phyloP scores from a whole-genome alignment of 768 basidiomycete genomes.

The Suillus tomentosus region DNA sequence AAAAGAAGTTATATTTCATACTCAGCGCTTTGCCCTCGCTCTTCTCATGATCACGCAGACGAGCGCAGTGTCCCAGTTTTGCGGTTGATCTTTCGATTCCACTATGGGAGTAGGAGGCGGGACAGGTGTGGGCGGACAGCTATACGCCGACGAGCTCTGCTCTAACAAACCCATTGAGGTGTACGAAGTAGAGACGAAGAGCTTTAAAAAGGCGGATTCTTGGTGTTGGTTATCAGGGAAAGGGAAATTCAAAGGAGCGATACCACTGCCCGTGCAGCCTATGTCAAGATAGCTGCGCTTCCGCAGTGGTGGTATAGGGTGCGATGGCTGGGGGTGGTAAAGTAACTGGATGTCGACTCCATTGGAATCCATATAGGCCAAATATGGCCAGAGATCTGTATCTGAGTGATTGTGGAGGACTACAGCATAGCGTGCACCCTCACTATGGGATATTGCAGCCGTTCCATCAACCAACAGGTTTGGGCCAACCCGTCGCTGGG shows the following conservation, averaged over 20 bases:
- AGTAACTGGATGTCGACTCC: constrained; percentile 55
- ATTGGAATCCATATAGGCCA: constrained; percentile 61
- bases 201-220: constrained; percentile 55
- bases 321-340: constrained; percentile 49
- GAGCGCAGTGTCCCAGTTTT: constrained; percentile 34
- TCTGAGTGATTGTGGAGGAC: constrained; percentile 52
- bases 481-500: constrained; percentile 43
- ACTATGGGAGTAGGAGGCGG: constrained; percentile 10
- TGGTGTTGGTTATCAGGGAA: constrained; percentile 38
- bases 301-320: constrained; percentile 45
- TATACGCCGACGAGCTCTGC: constrained; percentile 34
- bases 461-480: constrained; percentile 51
- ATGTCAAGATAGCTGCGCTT: constrained; percentile 42
- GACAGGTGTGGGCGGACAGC: constrained; percentile 17
- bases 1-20: neutral
- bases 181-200: constrained; percentile 56
- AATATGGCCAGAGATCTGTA: constrained; percentile 61
- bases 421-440: constrained; percentile 47
- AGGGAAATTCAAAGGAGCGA: constrained; percentile 44
- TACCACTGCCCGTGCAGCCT: constrained; percentile 42
- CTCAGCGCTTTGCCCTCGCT: neutral
- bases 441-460: constrained; percentile 47
- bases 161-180: constrained; percentile 52
- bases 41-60: constrained; percentile 13
- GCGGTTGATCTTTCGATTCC: constrained; percentile 18